These are phyloP conservation scores for Colletotrichum gigasporum DNA, from an alignment of 2,329 filamentous ascomycete species.

Conservation along the genomic window DNA sequence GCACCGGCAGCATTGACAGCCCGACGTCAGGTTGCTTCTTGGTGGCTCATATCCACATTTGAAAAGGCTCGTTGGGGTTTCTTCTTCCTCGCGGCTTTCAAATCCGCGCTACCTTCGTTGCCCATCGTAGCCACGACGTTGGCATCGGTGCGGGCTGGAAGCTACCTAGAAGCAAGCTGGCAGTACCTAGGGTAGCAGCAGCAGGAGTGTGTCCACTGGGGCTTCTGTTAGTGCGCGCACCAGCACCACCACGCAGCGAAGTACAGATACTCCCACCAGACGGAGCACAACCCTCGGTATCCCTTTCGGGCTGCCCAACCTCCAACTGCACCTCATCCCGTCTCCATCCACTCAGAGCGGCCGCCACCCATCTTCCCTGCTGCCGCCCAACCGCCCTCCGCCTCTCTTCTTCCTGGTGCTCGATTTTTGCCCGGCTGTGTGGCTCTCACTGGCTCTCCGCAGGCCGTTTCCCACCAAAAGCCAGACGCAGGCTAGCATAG, in stretches of 20 bases:
- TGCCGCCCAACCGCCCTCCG: slow-evolving; percentile 26
- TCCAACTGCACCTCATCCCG: slow-evolving; percentile 28
- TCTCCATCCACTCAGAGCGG: slow-evolving; percentile 26
- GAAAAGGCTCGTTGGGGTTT: not conserved
- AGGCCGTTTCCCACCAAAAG: slow-evolving; percentile 2
- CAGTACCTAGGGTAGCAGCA: no score
- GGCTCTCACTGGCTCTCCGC: slow-evolving; percentile 10
- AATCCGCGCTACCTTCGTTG: not conserved
- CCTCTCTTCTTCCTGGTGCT: not conserved
- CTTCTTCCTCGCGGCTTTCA: not conserved
- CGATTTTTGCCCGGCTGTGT: not conserved
- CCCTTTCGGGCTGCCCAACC: slow-evolving; percentile 30
- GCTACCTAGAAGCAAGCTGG: no score
- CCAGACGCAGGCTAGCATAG: slow-evolving; percentile 6
- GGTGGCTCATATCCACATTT: not conserved
- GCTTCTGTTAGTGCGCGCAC: slow-evolving; percentile 10
- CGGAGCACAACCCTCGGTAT: slow-evolving; percentile 3
- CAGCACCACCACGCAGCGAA: slow-evolving; percentile 12
- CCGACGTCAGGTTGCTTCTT: slow-evolving; percentile 1
- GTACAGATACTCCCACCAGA: not conserved
- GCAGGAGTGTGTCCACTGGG: no score
- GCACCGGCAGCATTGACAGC: not conserved
- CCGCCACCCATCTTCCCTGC: slow-evolving; percentile 29
- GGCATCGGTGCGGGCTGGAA: not conserved
- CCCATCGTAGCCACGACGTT: not conserved